A percentile compares a stretch with the other conserved stretches of the same genome.
Evolutionary conservation across 306 rosid species (phyloP).

Genomic region (Citrullus mucosospermus): DNA sequence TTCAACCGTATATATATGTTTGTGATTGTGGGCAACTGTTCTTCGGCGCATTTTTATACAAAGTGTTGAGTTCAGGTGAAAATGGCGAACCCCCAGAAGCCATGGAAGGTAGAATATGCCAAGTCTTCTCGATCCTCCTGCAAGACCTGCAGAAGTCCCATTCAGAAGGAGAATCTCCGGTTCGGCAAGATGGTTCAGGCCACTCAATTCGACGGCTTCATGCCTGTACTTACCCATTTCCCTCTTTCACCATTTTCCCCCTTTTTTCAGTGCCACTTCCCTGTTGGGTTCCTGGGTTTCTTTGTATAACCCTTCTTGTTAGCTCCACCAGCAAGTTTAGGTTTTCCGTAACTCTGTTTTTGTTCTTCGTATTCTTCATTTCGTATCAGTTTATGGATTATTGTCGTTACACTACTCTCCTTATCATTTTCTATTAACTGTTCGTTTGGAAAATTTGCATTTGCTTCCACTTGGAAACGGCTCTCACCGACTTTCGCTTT

Average conservation of each 20-base stretch:
- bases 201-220: slow-evolving; percentile 81
- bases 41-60: not conserved
- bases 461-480: not conserved
- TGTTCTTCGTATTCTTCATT: not conserved
- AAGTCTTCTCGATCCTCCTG: slow-evolving; percentile 85
- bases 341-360: not conserved
- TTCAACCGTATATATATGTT: not conserved
- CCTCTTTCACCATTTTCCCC: not conserved
- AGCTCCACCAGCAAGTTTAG: not conserved
- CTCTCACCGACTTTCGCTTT: not conserved
- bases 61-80: slow-evolving; percentile 8
- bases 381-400: not conserved
- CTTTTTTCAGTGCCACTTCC: not conserved
- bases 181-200: slow-evolving; percentile 94
- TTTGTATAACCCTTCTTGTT: not conserved
- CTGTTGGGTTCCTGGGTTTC: not conserved
- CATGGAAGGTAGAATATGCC: slow-evolving; percentile 94
- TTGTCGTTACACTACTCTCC: not conserved
- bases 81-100: slow-evolving; percentile 72
- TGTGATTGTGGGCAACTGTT: not conserved
- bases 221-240: slow-evolving; percentile 43
- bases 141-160: slow-evolving; percentile 63
- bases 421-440: not conserved
- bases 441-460: not conserved
- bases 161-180: slow-evolving; percentile 59